These are phyloP conservation scores for Dispira simplex DNA, from an alignment of 192 early-diverging fungal species.

Conservation along the genomic window DNA sequence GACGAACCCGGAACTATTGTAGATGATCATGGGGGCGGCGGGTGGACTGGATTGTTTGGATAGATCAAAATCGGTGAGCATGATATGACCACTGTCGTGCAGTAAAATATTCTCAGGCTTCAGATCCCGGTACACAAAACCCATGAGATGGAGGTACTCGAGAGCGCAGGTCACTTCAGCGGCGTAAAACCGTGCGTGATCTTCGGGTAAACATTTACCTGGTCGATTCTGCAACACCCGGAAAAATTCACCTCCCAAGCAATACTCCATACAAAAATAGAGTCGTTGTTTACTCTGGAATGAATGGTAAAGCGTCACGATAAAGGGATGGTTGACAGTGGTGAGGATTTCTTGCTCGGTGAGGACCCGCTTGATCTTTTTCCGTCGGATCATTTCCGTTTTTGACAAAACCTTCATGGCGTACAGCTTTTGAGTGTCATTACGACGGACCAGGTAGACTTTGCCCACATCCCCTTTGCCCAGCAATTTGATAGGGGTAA, in stretches of 20 bases:
- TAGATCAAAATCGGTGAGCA: conserved; percentile 97
- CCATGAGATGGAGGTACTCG: conserved; percentile 92
- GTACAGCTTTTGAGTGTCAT: conserved; percentile 63
- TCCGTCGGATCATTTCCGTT: conserved; percentile 93
- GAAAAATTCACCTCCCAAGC: conserved; percentile 82
- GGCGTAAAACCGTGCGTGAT: conserved; percentile 91
- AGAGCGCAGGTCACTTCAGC: conserved; percentile 91
- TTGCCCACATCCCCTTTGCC: conserved; percentile 97
- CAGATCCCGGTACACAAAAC: conserved; percentile 94
- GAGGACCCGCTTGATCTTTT: conserved; percentile 95
- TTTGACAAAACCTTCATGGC: conserved; percentile 98
- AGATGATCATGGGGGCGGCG: conserved; percentile 53
- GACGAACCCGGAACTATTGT: conserved; percentile 34
- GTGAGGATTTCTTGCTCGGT: conserved; percentile 93
- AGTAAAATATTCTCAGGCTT: conserved; percentile 97
- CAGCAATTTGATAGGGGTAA: conserved; percentile 75
- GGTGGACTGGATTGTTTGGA: conserved; percentile 83
- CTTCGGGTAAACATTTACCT: conserved; percentile 76
- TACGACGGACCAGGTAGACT: conserved; percentile 86
- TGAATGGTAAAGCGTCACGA: conserved; percentile 78
- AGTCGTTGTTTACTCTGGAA: conserved; percentile 78
- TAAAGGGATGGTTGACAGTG: conserved; percentile 77
- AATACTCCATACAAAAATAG: conserved; percentile 86
- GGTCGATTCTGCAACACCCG: conserved; percentile 71
- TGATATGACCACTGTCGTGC: conserved; percentile 93